Percentiles rank a stretch among this genome's conserved stretches.
Evolutionary conservation across 1,139 yeast genomes (phyloP).

Genomic region (Chernovozyma aurita): DNA sequence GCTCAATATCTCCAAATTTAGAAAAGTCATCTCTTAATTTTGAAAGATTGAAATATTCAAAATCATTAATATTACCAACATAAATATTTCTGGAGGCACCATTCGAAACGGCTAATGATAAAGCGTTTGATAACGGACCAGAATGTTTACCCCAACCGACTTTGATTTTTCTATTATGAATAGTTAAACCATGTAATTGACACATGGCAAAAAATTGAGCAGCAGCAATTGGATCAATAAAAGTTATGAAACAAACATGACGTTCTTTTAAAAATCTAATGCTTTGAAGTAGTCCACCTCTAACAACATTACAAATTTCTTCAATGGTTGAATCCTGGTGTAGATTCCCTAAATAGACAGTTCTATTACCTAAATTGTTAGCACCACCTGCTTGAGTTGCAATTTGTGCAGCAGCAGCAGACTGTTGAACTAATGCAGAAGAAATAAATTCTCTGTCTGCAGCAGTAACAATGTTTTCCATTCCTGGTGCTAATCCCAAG

Average conservation of each 20-base stretch:
- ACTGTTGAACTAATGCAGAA: constrained; percentile 59
- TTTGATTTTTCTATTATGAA: constrained; percentile 76
- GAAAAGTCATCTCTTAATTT: constrained; percentile 62
- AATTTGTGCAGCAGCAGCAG: constrained; percentile 68
- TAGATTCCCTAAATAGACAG: constrained; percentile 84
- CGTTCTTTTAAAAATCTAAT: constrained; percentile 71
- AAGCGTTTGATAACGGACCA: constrained; percentile 79
- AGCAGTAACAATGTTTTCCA: constrained; percentile 77
- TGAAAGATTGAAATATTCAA: constrained; percentile 48
- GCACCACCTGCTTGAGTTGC: constrained; percentile 76
- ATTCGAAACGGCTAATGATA: constrained; percentile 81
- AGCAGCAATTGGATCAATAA: constrained; percentile 87
- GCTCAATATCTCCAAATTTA: constrained; percentile 78
- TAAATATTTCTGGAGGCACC: constrained; percentile 93
- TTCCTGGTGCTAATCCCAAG: constrained; percentile 84
- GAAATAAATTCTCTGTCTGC: constrained; percentile 69
- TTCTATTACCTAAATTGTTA: constrained; percentile 81
- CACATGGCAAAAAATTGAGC: constrained; percentile 91
- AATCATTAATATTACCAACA: constrained; percentile 59
- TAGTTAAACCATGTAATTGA: constrained; percentile 73
- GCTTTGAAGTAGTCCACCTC: constrained; percentile 85
- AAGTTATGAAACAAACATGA: constrained; percentile 88
- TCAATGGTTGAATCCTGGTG: constrained; percentile 84
- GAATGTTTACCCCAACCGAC: constrained; percentile 98
- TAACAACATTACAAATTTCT: constrained; percentile 88